Evolutionary conservation across 305 asterid species (phyloP), one percentile per base, ranked within the genome.

Genomic region (Caryopteris hybrid): DNA sequence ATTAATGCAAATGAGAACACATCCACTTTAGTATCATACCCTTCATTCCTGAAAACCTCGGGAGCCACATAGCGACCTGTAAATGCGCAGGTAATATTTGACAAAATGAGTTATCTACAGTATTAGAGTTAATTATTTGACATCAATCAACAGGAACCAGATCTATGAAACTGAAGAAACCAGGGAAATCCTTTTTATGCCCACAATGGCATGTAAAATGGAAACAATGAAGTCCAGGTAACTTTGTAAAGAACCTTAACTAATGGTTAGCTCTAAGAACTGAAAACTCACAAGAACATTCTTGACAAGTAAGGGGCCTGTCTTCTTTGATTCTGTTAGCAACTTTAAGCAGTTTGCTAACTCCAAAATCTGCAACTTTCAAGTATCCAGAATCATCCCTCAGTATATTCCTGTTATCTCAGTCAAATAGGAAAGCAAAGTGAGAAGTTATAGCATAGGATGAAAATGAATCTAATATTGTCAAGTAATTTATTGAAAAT

Each of bases 361-460:
- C 80, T 75, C 96, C 97, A 70, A 93, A 93, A 78, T 93, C 96
- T 18, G 99, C 96, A 66, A 93, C 99, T 78, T 93, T 93, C 70
- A 90, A 86, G 78, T 90, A 92, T 70, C 97, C 97, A 66, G 96
- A 84, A 80, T 88, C 95, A 79, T 88, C 99, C 85, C 84, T 83
- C 92, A 93, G 78, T 46, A 90, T 85, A 79, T 90, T 93, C 73
- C 98, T 90, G 90, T 80, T 68, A 68, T 80, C 67, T 69, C 81
- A 71, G 73, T 60, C 66, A 43, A 72, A 70, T 81, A 61, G 39
- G 23, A 48, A 27, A 67, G 18, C 21, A n/a, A 27, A 38, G 22
- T 57, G 39, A 66, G 60, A 74, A 58, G 64, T 71, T 52, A 14
- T 68, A 60, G 39, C 55, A 69, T 22, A 38, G 43, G 75, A 14